phyloP scores from a whole-genome alignment of 1,139 yeast species.

The Arxiozyma bovina region DNA sequence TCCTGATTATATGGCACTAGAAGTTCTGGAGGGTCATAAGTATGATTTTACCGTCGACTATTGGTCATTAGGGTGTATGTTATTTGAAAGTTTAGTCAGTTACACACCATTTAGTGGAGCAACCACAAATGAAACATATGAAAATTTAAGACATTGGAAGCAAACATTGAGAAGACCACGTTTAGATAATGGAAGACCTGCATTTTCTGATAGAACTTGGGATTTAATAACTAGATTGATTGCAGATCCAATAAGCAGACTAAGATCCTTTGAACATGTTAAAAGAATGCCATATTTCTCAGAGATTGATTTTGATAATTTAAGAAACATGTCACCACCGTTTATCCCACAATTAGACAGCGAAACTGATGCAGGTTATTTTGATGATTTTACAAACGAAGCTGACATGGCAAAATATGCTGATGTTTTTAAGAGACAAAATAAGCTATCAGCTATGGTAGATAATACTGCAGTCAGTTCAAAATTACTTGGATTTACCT shows the following conservation, averaged over 20 bases:
- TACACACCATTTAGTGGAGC: slow-evolving; percentile 97
- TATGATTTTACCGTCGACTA: slow-evolving; percentile 96
- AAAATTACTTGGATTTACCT: slow-evolving; percentile 92
- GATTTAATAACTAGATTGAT: slow-evolving; percentile 68
- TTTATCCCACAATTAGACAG: slow-evolving; percentile 94
- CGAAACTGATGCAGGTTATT: slow-evolving; percentile 97
- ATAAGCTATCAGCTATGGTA: slow-evolving; percentile 72
- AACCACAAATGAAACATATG: slow-evolving; percentile 87
- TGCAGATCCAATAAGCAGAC: slow-evolving; percentile 68
- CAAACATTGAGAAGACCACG: slow-evolving; percentile 83
- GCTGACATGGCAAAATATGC: slow-evolving; percentile 96
- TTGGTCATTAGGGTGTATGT: slow-evolving; percentile 96
- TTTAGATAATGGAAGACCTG: slow-evolving; percentile 82
- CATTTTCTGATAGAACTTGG: slow-evolving; percentile 97
- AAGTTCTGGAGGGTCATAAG: slow-evolving; percentile 86
- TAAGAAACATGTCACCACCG: slow-evolving; percentile 75
- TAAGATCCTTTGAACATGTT: slow-evolving; percentile 72
- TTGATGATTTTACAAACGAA: slow-evolving; percentile 94
- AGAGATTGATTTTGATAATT: slow-evolving; percentile 68
- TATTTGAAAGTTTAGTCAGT: slow-evolving; percentile 86
- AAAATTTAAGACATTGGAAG: slow-evolving; percentile 89
- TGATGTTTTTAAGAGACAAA: slow-evolving; percentile 87
- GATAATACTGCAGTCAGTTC: slow-evolving; percentile 56
- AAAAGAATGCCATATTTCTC: slow-evolving; percentile 71
- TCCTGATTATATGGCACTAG: slow-evolving; percentile 98